phyloP scores from a whole-genome alignment of 2,329 filamentous ascomycete species.

The Akanthomyces dipterigenus region DNA sequence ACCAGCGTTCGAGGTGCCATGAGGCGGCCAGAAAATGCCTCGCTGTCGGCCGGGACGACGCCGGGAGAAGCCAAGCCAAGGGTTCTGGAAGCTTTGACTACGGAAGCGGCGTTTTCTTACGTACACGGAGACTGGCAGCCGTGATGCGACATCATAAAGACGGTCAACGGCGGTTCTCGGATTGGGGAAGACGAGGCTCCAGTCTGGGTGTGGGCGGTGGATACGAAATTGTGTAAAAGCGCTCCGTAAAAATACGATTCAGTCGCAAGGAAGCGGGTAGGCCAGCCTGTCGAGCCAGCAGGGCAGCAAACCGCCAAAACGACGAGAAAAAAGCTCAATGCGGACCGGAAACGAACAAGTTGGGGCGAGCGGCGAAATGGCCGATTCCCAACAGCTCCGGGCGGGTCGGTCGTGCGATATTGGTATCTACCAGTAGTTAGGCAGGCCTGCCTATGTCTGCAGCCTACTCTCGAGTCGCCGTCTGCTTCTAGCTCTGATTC shows the following conservation, averaged over 20 bases:
- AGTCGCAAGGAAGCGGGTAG: neutral
- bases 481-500: conserved; percentile 1
- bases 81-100: conserved; percentile 2
- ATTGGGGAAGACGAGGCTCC: neutral
- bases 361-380: conserved; percentile 10
- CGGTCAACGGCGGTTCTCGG: conserved; percentile 14
- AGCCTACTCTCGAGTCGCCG: neutral
- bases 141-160: conserved; percentile 10
- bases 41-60: conserved; percentile 9
- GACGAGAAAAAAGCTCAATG: neutral
- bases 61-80: conserved; percentile 6
- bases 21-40: conserved; percentile 11
- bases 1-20: neutral
- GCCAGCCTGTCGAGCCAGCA: neutral
- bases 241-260: conserved; percentile 10
- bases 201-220: neutral
- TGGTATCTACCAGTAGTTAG: too few relatives aligned
- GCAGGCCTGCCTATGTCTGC: neutral
- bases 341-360: neutral
- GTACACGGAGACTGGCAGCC: conserved; percentile 1
- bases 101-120: conserved; percentile 12
- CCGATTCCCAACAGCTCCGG: conserved; percentile 7
- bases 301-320: neutral
- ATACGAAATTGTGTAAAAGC: neutral
- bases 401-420: conserved; percentile 8